phyloP scores from a whole-genome alignment of 2,329 filamentous ascomycete species.

The Tolypocladium album region DNA sequence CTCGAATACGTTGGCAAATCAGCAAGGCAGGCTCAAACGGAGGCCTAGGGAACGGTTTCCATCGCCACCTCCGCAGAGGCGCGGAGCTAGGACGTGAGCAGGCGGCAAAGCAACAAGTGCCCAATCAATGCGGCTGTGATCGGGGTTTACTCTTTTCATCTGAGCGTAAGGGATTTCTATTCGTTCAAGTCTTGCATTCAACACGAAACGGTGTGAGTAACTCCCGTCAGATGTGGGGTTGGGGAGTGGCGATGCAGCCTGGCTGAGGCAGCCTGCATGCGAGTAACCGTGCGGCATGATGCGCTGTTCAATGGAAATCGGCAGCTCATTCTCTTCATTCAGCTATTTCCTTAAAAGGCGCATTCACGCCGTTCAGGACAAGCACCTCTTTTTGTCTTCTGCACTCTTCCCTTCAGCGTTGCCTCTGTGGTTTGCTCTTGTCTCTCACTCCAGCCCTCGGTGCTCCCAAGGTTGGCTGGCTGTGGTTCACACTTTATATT shows the following conservation, averaged over 20 bases:
- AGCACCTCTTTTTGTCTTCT: neutral
- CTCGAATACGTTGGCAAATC: too few species aligned
- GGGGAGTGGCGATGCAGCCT: neutral
- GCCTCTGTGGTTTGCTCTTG: neutral
- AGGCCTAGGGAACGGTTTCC: too few species aligned
- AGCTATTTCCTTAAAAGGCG: neutral
- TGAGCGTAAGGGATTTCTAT: neutral
- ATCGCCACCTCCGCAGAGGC: neutral
- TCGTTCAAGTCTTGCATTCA: neutral
- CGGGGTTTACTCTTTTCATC: neutral
- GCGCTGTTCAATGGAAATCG: too few species aligned
- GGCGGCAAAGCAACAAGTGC: neutral
- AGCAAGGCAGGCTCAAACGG: neutral
- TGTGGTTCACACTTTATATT: too few species aligned
- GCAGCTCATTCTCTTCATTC: neutral
- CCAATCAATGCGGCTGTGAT: neutral
- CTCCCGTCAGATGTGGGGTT: neutral
- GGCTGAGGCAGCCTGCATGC: neutral
- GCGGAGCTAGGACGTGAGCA: neutral
- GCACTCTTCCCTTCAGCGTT: neutral
- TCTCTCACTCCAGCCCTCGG: neutral
- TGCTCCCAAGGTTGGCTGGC: neutral
- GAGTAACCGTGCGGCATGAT: too few species aligned
- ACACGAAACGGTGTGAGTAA: neutral
- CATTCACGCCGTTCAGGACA: too few species aligned